phyloP scores from a whole-genome alignment of 2,329 filamentous ascomycete species.

The Leptographium flavum region DNA sequence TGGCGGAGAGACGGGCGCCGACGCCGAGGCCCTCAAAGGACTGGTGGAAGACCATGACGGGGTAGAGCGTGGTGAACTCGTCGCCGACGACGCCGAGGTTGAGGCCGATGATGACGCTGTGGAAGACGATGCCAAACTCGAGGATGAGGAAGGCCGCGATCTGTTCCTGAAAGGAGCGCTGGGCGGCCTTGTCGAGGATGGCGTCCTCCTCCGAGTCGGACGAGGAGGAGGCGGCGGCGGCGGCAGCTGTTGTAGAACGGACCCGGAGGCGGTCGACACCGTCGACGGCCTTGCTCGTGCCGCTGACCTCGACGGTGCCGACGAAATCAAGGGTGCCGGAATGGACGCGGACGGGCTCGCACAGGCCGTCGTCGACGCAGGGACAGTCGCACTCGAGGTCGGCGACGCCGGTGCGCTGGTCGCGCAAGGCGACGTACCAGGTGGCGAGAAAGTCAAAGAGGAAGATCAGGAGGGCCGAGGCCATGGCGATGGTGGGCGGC shows the following conservation, averaged over 20 bases:
- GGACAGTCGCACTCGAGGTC: too few species aligned
- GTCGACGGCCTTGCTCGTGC: too few species aligned
- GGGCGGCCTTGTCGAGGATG: constrained; percentile 15
- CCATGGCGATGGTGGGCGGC: constrained; percentile 71
- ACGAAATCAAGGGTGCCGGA: too few species aligned
- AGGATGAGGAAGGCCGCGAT: constrained; percentile 62
- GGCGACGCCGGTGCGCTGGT: constrained; percentile 39
- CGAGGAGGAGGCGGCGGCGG: too few species aligned
- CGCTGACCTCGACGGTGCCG: too few species aligned
- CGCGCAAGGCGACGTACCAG: constrained; percentile 49
- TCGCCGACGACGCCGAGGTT: constrained; percentile 50
- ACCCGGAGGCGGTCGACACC: too few species aligned
- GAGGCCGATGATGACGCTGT: constrained; percentile 84
- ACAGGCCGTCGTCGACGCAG: too few species aligned
- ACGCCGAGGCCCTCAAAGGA: constrained; percentile 91
- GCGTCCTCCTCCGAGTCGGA: too few species aligned
- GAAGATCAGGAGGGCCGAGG: constrained; percentile 80
- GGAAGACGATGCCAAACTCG: constrained; percentile 91
- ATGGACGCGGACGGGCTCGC: too few species aligned
- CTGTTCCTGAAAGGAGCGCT: constrained; percentile 27
- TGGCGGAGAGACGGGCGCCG: constrained; percentile 65
- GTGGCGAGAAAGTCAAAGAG: constrained; percentile 75
- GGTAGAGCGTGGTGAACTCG: constrained; percentile 45
- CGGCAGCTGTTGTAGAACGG: too few species aligned
- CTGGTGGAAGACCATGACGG: constrained; percentile 74